Evolutionary conservation across 2,329 filamentous ascomycete genomes (phyloP).

Genomic region (Dactylonectria macrodidyma): DNA sequence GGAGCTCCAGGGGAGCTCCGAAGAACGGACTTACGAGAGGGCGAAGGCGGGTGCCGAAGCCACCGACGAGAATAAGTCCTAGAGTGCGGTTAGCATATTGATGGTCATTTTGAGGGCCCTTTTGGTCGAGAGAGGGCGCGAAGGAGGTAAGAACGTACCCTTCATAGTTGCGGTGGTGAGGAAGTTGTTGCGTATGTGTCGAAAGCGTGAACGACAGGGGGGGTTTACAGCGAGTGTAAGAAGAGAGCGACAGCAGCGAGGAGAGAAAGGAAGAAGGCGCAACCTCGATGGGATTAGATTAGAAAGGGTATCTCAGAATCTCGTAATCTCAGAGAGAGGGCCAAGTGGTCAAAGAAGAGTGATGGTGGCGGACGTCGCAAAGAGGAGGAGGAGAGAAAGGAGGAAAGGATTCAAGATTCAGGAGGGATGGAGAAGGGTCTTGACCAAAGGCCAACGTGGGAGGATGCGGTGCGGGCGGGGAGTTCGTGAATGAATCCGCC

Average conservation of each 20-base stretch:
- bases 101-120: not conserved
- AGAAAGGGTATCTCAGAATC: slow-evolving; percentile 42
- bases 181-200: slow-evolving; percentile 38
- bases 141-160: slow-evolving; percentile 45
- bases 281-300: slow-evolving; percentile 48
- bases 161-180: slow-evolving; percentile 53
- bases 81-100: slow-evolving; percentile 42
- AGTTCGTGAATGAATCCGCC: slow-evolving; percentile 38
- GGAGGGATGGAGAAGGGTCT: slow-evolving; percentile 44
- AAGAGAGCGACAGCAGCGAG: slow-evolving; percentile 43
- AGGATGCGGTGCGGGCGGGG: slow-evolving; percentile 41
- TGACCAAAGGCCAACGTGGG: slow-evolving; percentile 48
- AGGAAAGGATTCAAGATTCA: slow-evolving; percentile 39
- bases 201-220: slow-evolving; percentile 35
- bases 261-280: slow-evolving; percentile 41
- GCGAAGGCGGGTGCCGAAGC: slow-evolving; percentile 97
- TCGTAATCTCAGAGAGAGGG: slow-evolving; percentile 27
- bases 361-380: slow-evolving; percentile 25
- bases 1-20: slow-evolving; percentile 32
- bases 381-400: slow-evolving; percentile 24
- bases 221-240: slow-evolving; percentile 41
- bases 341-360: slow-evolving; percentile 14
- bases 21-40: slow-evolving; percentile 80
- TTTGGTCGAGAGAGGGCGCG: slow-evolving; percentile 6
- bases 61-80: slow-evolving; percentile 99